Evolutionary conservation across 2,329 filamentous ascomycete species (phyloP).

Genomic region (Colletotrichum sp.): DNA sequence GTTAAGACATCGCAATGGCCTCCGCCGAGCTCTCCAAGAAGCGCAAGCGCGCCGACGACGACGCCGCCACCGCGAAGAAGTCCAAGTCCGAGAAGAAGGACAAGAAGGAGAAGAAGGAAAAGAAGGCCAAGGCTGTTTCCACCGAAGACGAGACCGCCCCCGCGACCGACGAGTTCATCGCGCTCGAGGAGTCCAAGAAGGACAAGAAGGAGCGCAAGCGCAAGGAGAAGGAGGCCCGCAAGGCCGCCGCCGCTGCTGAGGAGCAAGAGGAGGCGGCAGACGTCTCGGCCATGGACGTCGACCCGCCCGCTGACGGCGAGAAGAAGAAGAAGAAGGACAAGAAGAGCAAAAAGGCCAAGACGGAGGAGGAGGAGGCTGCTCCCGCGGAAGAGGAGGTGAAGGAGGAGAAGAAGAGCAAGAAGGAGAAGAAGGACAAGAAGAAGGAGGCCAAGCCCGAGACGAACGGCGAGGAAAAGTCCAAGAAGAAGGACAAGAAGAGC

Average conservation of each 20-base stretch:
- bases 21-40: slow-evolving; percentile 24
- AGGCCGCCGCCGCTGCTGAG: slow-evolving; percentile 3
- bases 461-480: slow-evolving; percentile 26
- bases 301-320: slow-evolving; percentile 9
- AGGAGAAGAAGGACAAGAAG: slow-evolving; percentile 24
- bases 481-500: slow-evolving; percentile 29
- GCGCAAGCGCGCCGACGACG: slow-evolving; percentile 27
- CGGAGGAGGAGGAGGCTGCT: slow-evolving; percentile 22
- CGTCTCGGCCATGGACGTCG: slow-evolving; percentile 11
- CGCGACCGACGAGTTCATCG: not conserved
- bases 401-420: slow-evolving; percentile 30
- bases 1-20: not conserved
- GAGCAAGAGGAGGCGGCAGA: not conserved
- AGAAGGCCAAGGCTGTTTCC: not conserved
- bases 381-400: slow-evolving; percentile 35
- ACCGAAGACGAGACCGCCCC: not conserved
- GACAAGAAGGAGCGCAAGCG: slow-evolving; percentile 35
- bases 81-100: slow-evolving; percentile 28
- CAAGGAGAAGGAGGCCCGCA: slow-evolving; percentile 24
- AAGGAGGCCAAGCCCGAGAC: slow-evolving; percentile 33
- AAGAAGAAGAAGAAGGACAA: slow-evolving; percentile 34
- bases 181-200: slow-evolving; percentile 20
- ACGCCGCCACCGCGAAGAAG: slow-evolving; percentile 24
- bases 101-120: slow-evolving; percentile 26
- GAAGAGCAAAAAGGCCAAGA: slow-evolving; percentile 20